Conservation (phyloP, 257 asterid genomes). For the Ajuga chamaepitys region DNA sequence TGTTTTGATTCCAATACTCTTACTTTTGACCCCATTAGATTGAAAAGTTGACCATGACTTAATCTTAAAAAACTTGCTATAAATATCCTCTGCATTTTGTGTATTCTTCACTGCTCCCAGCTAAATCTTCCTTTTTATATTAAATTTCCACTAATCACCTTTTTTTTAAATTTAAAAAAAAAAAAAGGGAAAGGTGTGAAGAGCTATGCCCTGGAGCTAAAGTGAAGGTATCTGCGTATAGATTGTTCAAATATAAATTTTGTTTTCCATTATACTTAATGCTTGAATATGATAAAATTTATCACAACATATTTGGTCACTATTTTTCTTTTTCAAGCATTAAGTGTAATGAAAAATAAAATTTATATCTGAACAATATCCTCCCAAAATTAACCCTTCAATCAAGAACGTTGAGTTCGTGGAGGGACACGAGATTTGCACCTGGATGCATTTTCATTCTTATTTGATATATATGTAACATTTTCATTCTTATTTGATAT, state of each 20-base stretch:
- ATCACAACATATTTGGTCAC: too few species aligned
- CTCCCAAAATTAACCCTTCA: neutral
- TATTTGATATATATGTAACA: too few species aligned
- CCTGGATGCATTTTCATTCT: slow-evolving; percentile 7
- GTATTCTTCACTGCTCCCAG: neutral
- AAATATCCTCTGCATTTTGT: neutral
- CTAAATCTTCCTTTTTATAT: neutral
- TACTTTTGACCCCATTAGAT: too few species aligned
- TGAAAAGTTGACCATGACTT: too few species aligned
- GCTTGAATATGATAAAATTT: too few species aligned
- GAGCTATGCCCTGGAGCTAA: neutral
- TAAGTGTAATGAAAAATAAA: too few species aligned
- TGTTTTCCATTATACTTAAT: too few species aligned
- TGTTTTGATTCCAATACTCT: too few species aligned
- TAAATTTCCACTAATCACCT: neutral
- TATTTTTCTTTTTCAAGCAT: too few species aligned
- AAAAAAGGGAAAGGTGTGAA: slow-evolving; percentile 19
- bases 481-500: too few species aligned
- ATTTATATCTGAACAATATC: too few species aligned
- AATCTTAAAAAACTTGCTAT: neutral
- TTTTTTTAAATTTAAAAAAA: too few species aligned
- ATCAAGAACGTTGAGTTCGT: slow-evolving; percentile 4
- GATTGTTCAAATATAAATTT: neutral
- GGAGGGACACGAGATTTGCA: neutral
- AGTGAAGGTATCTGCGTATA: neutral